Evolutionary conservation across 805 yeast species (phyloP).

Genomic region (Cyberlindnera subsufficiens): DNA sequence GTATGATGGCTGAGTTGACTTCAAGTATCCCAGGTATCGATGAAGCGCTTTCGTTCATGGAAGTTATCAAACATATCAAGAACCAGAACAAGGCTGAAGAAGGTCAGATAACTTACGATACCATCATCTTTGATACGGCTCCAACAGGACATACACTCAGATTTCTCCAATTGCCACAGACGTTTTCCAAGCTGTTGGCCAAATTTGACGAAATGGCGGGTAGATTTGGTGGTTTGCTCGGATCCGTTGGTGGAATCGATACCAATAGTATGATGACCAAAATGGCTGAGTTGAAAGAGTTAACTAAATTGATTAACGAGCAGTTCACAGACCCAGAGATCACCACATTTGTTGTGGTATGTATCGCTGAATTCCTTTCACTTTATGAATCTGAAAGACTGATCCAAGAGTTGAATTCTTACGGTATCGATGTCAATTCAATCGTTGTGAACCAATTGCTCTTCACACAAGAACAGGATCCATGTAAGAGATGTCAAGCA

Average conservation of each 20-base stretch:
- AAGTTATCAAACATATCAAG: slow-evolving; percentile 94
- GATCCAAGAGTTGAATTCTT: slow-evolving; percentile 92
- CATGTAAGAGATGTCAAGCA: slow-evolving; percentile 85
- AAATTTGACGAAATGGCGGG: slow-evolving; percentile 85
- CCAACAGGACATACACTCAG: slow-evolving; percentile 98
- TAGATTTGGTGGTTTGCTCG: slow-evolving; percentile 86
- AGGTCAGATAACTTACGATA: slow-evolving; percentile 51
- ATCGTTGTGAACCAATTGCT: slow-evolving; percentile 92
- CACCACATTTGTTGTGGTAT: slow-evolving; percentile 93
- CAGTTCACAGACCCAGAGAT: slow-evolving; percentile 95
- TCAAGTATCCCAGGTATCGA: slow-evolving; percentile 97
- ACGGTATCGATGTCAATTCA: slow-evolving; percentile 94
- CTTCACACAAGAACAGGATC: slow-evolving; percentile 69
- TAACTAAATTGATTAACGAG: slow-evolving; percentile 82
- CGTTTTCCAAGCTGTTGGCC: slow-evolving; percentile 78
- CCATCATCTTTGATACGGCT: slow-evolving; percentile 97
- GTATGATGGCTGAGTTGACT: slow-evolving; percentile 84
- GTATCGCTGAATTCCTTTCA: slow-evolving; percentile 94
- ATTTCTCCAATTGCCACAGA: slow-evolving; percentile 90
- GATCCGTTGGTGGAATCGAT: slow-evolving; percentile 48
- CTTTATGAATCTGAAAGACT: slow-evolving; percentile 96
- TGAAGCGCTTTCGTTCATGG: slow-evolving; percentile 97
- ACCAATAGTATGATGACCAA: slow-evolving; percentile 68
- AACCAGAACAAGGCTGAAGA: slow-evolving; percentile 43
- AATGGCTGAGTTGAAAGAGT: slow-evolving; percentile 71